Evolutionary conservation across 2,329 filamentous ascomycete species (phyloP).

Genomic region (Aspergillus sp.): DNA sequence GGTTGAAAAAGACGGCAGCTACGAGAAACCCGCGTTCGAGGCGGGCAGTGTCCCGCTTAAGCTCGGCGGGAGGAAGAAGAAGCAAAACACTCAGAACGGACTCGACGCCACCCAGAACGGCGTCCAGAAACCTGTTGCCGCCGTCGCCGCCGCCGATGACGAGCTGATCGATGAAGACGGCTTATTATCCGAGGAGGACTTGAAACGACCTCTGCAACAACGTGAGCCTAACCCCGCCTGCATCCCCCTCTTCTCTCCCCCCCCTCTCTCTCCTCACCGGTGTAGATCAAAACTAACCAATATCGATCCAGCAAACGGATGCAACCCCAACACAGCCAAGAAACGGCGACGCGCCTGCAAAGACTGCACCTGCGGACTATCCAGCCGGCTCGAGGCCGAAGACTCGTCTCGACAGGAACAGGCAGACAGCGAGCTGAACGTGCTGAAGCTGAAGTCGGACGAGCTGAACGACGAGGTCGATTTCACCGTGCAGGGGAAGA

Average conservation of each 20-base stretch:
- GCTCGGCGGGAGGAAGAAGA: slow-evolving; percentile 45
- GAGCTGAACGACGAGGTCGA: slow-evolving; percentile 75
- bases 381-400: slow-evolving; percentile 75
- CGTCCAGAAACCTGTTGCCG: slow-evolving; percentile 1
- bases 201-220: slow-evolving; percentile 65
- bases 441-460: slow-evolving; percentile 58
- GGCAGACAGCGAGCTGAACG: slow-evolving; percentile 49
- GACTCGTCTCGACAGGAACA: slow-evolving; percentile 58
- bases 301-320: slow-evolving; percentile 59
- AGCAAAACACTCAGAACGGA: slow-evolving; percentile 17
- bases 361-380: slow-evolving; percentile 92
- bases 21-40: background rate
- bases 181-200: slow-evolving; percentile 75
- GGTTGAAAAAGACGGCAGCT: slow-evolving; percentile 9
- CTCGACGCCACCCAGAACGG: slow-evolving; percentile 31
- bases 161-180: slow-evolving; percentile 88
- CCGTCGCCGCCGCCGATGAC: slow-evolving; percentile 46
- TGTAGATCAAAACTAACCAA: slow-evolving; percentile 7
- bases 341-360: slow-evolving; percentile 93
- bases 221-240: slow-evolving; percentile 50
- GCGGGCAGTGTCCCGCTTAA: background rate
- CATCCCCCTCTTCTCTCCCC: background rate
- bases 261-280: slow-evolving; percentile 3
- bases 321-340: slow-evolving; percentile 66
- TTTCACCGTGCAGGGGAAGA: slow-evolving; percentile 95